Conservation (phyloP, 2,329 filamentous ascomycete genomes). For the Drechslerella coelobrocha region DNA sequence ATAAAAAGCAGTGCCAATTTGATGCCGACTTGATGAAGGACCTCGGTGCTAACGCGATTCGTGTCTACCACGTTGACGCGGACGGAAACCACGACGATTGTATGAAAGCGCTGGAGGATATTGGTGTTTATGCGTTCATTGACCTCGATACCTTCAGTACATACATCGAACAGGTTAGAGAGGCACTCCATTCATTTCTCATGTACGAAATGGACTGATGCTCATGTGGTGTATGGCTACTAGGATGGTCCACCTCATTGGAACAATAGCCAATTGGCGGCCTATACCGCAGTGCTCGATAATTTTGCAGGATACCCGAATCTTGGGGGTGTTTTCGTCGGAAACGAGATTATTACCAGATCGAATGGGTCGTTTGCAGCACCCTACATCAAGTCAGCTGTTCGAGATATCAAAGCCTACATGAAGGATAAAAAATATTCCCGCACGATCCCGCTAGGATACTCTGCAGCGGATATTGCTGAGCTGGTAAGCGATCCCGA, state of each 20-base stretch:
- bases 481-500: slow-evolving; percentile 59
- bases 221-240: slow-evolving; percentile 1
- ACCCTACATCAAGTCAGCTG: slow-evolving; percentile 82
- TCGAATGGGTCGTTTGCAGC: slow-evolving; percentile 69
- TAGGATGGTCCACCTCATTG: slow-evolving; percentile 67
- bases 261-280: slow-evolving; percentile 73
- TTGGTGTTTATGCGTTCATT: slow-evolving; percentile 82
- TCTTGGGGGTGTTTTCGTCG: slow-evolving; percentile 81
- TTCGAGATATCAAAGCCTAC: slow-evolving; percentile 82
- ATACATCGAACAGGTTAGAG: slow-evolving; percentile 69
- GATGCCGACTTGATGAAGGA: slow-evolving; percentile 80
- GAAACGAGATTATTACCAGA: slow-evolving; percentile 81
- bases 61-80: slow-evolving; percentile 85
- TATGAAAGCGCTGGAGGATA: slow-evolving; percentile 79
- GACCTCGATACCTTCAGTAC: slow-evolving; percentile 79
- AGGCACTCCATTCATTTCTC: slow-evolving; percentile 24
- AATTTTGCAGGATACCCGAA: slow-evolving; percentile 79
- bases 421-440: slow-evolving; percentile 74
- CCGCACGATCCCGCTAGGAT: slow-evolving; percentile 81
- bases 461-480: slow-evolving; percentile 84
- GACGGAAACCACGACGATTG: slow-evolving; percentile 74
- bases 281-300: slow-evolving; percentile 76
- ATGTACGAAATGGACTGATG: neutral
- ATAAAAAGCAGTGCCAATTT: slow-evolving; percentile 75
- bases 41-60: slow-evolving; percentile 81